Evolutionary conservation across 768 basidiomycete species (phyloP), one percentile per base, ranked within the genome.

Genomic region (Serendipita sp.): DNA sequence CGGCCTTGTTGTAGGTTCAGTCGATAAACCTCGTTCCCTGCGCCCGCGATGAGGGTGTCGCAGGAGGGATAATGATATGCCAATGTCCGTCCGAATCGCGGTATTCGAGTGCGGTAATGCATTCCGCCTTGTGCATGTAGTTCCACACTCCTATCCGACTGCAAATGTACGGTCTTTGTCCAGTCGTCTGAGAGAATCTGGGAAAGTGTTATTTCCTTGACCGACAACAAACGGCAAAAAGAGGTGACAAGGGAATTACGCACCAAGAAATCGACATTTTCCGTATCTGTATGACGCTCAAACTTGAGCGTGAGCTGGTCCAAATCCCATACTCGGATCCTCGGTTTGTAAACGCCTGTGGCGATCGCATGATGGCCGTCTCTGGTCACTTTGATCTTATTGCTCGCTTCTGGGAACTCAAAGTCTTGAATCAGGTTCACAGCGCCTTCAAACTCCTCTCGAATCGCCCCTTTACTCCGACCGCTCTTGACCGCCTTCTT

Each of bases 261-360:
- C 76, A 96, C 93, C 78, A 86, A 81, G 75, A 99, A 99, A 72
- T 99, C 96, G 66, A 99, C 87, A 72, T 98, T 99, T 77, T 98
- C 95, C 13, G 87, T 82, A 70, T 99, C 93, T 1, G 93, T 85
- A 69, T 97, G 95, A 41, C 96, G 79, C 76, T 97, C 95, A 71
- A 95, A 97, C 73, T 99, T 98, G 63, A 89, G 78, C 3, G 91
- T 84, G 33, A 99, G 80, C 68, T 95, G 87, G 71, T 90, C 86
- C 42, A 99, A 74, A 72, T 98, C 96, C 85, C 89, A 99, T 3
- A 95, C 90, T 63, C 89, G 81, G 73, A 98, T 91, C 71, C 96
- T 91, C 2, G 96, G 96, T 73, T 99, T 99, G 75, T 99, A 99
- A 2, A 88, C 90, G 26, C 96, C 96, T 24, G 95, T 98, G 0